Conservation (phyloP, 495 filamentous ascomycete genomes). For the Haplographium delicatum region DNA sequence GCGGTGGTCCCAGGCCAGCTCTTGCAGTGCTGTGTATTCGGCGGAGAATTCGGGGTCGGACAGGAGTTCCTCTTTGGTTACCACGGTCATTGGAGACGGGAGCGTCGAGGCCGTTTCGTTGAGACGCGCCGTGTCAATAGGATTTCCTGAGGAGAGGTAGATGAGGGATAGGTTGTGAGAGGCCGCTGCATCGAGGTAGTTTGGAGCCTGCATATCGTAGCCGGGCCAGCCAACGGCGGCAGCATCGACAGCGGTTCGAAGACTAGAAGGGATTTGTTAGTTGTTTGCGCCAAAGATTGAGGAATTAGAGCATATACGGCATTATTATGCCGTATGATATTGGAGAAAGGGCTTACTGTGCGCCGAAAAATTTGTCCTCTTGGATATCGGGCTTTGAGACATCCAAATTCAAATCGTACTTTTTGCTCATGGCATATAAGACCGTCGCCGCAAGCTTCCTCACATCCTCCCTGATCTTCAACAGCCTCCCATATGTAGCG, state of each 20-base stretch:
- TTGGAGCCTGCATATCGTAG: background rate
- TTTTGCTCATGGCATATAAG: constrained; percentile 25
- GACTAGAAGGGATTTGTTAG: background rate
- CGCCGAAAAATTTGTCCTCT: constrained; percentile 19
- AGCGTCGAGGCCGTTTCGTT: constrained; percentile 2
- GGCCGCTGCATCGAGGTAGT: background rate
- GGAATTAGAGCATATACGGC: no score
- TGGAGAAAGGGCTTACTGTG: no score
- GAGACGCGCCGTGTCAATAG: background rate
- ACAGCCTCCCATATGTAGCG: constrained; percentile 27
- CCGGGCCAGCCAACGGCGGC: constrained; percentile 2
- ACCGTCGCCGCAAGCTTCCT: constrained; percentile 26
- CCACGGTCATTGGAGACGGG: constrained; percentile 29
- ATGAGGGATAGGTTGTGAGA: constrained; percentile 12
- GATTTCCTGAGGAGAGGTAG: constrained; percentile 28
- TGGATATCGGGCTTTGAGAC: background rate
- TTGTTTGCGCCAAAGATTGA: no score
- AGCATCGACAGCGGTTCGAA: constrained; percentile 20
- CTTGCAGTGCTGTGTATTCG: constrained; percentile 21
- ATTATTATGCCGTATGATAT: no score
- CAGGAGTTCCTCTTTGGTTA: constrained; percentile 27
- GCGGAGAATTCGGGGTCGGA: no score
- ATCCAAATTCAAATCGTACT: background rate
- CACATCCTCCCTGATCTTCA: constrained; percentile 27
- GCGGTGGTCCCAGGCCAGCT: constrained; percentile 30